Base-by-base conservation (phyloP, 2,329 filamentous ascomycete genomes). In the Calonectria henricotiae region DNA sequence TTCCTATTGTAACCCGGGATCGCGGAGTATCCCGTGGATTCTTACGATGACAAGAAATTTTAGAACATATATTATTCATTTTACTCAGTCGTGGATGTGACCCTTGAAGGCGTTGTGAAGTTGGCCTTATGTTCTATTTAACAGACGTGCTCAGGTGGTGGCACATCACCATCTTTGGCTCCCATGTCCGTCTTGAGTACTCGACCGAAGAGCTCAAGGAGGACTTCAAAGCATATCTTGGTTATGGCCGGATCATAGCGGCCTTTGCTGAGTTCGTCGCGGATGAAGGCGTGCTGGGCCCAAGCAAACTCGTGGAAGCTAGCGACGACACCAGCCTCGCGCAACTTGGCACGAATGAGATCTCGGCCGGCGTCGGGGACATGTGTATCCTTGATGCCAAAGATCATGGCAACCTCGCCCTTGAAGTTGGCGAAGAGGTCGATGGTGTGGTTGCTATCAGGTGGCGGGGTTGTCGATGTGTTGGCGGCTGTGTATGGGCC, bases 281-380 rank as follows among this genome's bases (percentile, higher is more conserved):
- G 89, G 80, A 98, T 97, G 80, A 98, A 98, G 5, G 95, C 95
- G 85, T 97, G 95, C 82, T 98, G 95, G 4, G 95, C 95, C 90
- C 94, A 96, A n/a, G 94, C 93, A 74, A 93, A 91, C 84, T 98
- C 95, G 83, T 96, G 94, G 81, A 94, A 98, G 79, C 90, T 92
- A 78, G 96, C 95, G 11, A 88, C 86, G 5, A 92, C 88, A 11
- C 92, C 92, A 6, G 91, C 90, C 25, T 94, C 94, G 76, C 95
- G 91, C 76, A 98, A 86, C 71, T 94, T 95, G 80, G 90, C 90
- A 69, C 95, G 90, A 80, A 98, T 96, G 74, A 97, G 83, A 82
- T 97, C 94, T 20, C 95, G 88, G 2, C 95, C 95, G 46, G 89
- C 89, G 43, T 94, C 90, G 1, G 94, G 94, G 15, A 98, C 95